A percentile compares a stretch with the other conserved stretches of the same genome.
Conservation (phyloP, 1,284 basidiomycete genomes). For the Ceraceosorus bombacis region DNA sequence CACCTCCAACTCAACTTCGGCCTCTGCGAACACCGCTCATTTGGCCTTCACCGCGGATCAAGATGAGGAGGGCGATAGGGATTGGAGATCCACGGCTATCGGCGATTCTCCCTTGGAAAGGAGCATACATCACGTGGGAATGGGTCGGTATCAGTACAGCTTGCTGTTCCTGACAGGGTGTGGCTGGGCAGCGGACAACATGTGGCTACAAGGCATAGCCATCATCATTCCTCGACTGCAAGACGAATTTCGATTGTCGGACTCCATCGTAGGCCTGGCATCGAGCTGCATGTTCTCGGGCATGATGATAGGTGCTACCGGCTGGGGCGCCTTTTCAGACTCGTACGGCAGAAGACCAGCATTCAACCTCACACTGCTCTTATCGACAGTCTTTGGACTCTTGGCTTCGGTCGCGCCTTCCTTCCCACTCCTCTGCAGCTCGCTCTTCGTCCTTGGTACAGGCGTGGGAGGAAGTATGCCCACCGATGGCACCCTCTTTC, state of each 20-base stretch:
- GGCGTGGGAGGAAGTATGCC: constrained; percentile 80
- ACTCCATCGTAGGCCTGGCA: constrained; percentile 65
- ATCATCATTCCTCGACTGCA: constrained; percentile 89
- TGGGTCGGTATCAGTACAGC: constrained; percentile 56
- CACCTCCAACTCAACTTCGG: too few relatives aligned
- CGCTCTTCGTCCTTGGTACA: constrained; percentile 79
- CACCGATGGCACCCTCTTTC: constrained; percentile 84
- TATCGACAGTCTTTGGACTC: constrained; percentile 84
- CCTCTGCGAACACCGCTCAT: too few relatives aligned
- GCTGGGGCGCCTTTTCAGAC: constrained; percentile 44
- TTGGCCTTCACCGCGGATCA: too few relatives aligned
- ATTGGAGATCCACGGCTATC: constrained; percentile 24
- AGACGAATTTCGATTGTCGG: constrained; percentile 59
- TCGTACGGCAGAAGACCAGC: constrained; percentile 67
- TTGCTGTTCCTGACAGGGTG: constrained; percentile 36
- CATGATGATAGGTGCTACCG: constrained; percentile 89
- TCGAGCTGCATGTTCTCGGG: constrained; percentile 77
- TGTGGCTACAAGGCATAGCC: constrained; percentile 55
- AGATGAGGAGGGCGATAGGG: too few relatives aligned
- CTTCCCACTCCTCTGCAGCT: constrained; percentile 65
- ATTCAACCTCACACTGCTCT: constrained; percentile 83
- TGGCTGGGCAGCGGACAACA: constrained; percentile 46
- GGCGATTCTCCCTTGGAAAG: constrained; percentile 40
- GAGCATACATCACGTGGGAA: constrained; percentile 80
- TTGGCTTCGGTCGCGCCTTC: constrained; percentile 67